These are phyloP conservation scores for Phytopythium chamaehyphon DNA, from an alignment of 352 stramenopile species.

Conservation along the genomic window DNA sequence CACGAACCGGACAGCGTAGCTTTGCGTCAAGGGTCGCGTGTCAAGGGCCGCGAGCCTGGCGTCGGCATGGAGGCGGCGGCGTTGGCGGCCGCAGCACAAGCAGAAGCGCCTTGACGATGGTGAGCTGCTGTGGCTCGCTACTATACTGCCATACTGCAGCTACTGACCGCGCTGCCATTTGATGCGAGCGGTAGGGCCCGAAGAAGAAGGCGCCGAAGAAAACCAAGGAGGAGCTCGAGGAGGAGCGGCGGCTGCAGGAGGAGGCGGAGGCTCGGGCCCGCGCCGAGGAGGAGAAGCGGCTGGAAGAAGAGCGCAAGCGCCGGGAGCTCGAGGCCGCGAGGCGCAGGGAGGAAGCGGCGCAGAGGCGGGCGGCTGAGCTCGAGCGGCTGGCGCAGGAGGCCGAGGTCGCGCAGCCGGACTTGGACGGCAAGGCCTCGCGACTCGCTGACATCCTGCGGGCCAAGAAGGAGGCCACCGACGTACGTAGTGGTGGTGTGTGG, in stretches of 20 bases:
- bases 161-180: too few relatives aligned
- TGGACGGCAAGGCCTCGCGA: conserved; percentile 56
- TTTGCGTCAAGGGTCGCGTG: too few relatives aligned
- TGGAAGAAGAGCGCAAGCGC: conserved; percentile 63
- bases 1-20: too few relatives aligned
- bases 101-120: too few relatives aligned
- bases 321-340: conserved; percentile 52
- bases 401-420: conserved; percentile 39
- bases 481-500: conserved; percentile 11
- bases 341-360: conserved; percentile 59
- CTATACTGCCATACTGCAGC: too few relatives aligned
- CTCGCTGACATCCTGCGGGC: conserved; percentile 55
- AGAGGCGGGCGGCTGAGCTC: conserved; percentile 61
- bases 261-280: conserved; percentile 59
- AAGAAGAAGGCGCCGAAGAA: conserved; percentile 86
- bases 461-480: conserved; percentile 63
- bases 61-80: too few relatives aligned
- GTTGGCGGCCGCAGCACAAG: too few relatives aligned
- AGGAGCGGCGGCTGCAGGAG: conserved; percentile 67
- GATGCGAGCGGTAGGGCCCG: conserved; percentile 27
- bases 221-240: conserved; percentile 77
- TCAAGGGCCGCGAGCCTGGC: too few relatives aligned
- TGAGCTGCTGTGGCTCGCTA: too few relatives aligned
- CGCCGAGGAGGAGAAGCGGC: conserved; percentile 62
- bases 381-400: conserved; percentile 51